Evolutionary conservation across 2,329 filamentous ascomycete species (phyloP).

Genomic region (Ophidiomyces ophidiicola): DNA sequence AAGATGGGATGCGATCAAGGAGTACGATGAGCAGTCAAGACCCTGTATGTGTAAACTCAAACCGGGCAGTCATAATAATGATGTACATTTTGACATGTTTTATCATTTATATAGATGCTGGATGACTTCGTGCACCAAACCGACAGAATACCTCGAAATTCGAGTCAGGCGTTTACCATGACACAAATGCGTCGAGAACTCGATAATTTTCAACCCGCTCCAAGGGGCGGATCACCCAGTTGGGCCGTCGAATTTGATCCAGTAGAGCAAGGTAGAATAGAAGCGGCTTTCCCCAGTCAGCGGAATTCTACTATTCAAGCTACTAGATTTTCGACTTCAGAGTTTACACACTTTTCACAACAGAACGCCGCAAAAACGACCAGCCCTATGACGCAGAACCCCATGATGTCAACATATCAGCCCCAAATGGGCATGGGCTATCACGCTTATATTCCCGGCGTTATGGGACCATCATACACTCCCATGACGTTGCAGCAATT

Average conservation of each 20-base stretch:
- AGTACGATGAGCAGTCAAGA: constrained; percentile 60
- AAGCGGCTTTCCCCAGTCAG: constrained; percentile 52
- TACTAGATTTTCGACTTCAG: constrained; percentile 61
- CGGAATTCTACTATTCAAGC: constrained; percentile 35
- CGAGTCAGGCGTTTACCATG: constrained; percentile 50
- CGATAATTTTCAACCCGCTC: constrained; percentile 40
- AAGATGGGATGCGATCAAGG: constrained; percentile 66
- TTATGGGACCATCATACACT: constrained; percentile 42
- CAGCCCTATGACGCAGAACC: constrained; percentile 44
- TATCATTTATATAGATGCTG: constrained; percentile 60
- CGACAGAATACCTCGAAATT: constrained; percentile 45
- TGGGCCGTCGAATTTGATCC: constrained; percentile 56
- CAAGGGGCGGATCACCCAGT: constrained; percentile 42
- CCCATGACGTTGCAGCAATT: constrained; percentile 39
- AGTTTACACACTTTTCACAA: constrained; percentile 79
- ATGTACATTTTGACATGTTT: no score
- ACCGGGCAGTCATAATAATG: constrained; percentile 1
- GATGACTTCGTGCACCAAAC: constrained; percentile 81
- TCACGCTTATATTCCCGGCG: constrained; percentile 26
- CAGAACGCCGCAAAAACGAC: constrained; percentile 49
- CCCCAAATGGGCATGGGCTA: constrained; percentile 27
- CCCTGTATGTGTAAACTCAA: constrained; percentile 41
- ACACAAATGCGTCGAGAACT: constrained; percentile 54
- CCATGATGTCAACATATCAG: constrained; percentile 37
- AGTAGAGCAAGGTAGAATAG: constrained; percentile 55